Base-by-base conservation (phyloP, 306 rosid genomes). In the Spatholobus suberectus region DNA sequence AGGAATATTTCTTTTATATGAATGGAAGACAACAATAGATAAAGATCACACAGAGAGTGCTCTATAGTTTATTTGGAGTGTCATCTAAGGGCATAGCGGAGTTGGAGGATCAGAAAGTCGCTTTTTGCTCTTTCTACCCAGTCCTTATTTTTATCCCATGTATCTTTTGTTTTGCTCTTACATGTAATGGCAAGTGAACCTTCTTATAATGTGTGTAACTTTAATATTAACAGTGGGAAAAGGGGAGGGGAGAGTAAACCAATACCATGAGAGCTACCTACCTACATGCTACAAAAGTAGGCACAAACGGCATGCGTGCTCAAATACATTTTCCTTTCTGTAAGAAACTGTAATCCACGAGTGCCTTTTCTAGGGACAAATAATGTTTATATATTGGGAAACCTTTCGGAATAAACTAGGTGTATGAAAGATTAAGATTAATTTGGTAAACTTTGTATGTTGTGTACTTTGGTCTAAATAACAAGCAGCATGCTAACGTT, bases 1-100 rank as follows among this genome's bases (percentile, higher is more conserved):
- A 62, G 84, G 92, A 89, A 84, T 92, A 86, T 89, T 79, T 43
- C 57, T 77, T 72, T 81, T 76, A 34, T 40, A 24, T 74, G 35
- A 65, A 76, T 49, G 70, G 84, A 80, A 58, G 76, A 77, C 81
- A 83, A 43, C 35, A 57, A 8, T 49, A 17, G 81, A 71, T 55
- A 73, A 26, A 65, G 78, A 82, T 66, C 52, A 55, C 84, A 40
- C 46, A 83, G 88, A 78, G 86, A 67, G 55, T 70, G 63, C 57
- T 65, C 59, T 11, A 21, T 68, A 46, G 78, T 58, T 73, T 81
- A 24, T 72, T 75, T 57, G 67, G 52, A 26, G 76, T 71, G 54
- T 77, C 38, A 70, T 74, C 23, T 52, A 9, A 73, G 63, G 52
- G 78, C 35, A 65, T 27, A 59, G 58, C 61, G 72, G 82, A 75